A percentile compares a stretch with the other conserved stretches of the same genome.
phyloP scores from a whole-genome alignment of 352 stramenopile species.

The Saprolegnia diclina region DNA sequence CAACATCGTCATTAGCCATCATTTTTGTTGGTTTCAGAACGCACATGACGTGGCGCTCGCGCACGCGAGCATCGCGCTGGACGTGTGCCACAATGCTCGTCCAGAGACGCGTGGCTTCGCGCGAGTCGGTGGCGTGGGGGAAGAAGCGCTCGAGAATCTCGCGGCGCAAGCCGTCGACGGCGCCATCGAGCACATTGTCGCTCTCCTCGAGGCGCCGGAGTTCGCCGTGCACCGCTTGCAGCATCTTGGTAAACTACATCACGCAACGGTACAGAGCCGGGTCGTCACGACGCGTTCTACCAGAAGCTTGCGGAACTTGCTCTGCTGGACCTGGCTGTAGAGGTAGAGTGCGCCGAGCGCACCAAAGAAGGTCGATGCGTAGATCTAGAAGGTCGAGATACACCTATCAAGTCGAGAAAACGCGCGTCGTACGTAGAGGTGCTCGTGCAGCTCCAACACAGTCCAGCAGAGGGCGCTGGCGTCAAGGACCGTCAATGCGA shows the following conservation, averaged over 20 bases:
- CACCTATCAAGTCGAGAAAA: not conserved
- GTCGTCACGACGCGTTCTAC: not conserved
- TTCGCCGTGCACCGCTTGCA: slow-evolving; percentile 12
- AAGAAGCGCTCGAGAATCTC: slow-evolving; percentile 5
- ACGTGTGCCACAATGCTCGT: slow-evolving; percentile 1
- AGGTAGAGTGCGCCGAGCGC: slow-evolving; percentile 1
- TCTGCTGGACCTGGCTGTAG: slow-evolving; percentile 1
- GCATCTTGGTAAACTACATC: slow-evolving; percentile 1
- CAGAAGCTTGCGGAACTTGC: not conserved
- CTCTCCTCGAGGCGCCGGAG: not conserved
- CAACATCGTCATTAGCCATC: not conserved
- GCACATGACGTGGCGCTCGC: slow-evolving; percentile 24
- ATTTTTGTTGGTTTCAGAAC: not conserved
- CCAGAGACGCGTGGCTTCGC: not conserved
- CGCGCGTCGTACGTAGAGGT: not conserved
- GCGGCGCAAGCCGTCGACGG: slow-evolving; percentile 8
- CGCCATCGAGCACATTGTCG: slow-evolving; percentile 16
- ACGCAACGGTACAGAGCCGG: not conserved
- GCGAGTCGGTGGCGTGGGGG: not conserved
- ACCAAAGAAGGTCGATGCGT: not conserved
- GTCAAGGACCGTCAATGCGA: slow-evolving; percentile 5
- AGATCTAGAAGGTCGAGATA: slow-evolving; percentile 2
- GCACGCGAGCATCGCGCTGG: slow-evolving; percentile 8
- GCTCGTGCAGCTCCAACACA: slow-evolving; percentile 7
- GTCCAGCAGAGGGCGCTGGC: not conserved